Evolutionary conservation across 176 grass and related monocot species (phyloP).

Genomic region (Bolboschoenus planiculmis): DNA sequence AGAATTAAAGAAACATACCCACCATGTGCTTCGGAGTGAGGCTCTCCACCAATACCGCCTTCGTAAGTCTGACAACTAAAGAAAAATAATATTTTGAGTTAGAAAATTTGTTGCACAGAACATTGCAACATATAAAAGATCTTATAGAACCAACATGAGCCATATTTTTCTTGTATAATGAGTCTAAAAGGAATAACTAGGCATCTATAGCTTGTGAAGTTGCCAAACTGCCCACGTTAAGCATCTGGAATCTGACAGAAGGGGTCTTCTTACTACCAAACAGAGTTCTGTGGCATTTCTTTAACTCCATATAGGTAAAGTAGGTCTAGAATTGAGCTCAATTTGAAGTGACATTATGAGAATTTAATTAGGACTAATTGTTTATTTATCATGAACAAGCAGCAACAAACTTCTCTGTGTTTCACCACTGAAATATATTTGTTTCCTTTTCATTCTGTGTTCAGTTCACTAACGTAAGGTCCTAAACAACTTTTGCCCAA

Average conservation of each 20-base stretch:
- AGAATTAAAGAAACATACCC: constrained; percentile 65
- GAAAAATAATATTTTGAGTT: constrained; percentile 16
- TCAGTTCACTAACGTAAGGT: neutral
- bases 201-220: neutral
- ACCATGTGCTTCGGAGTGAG: constrained; percentile 96
- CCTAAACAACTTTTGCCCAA: neutral
- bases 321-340: neutral
- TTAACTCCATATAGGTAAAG: neutral
- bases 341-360: neutral
- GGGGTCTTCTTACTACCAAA: neutral
- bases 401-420: neutral
- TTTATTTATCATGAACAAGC: too few species aligned
- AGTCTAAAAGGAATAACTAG: neutral
- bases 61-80: constrained; percentile 96
- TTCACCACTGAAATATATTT: neutral
- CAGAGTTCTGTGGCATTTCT: neutral
- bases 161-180: neutral
- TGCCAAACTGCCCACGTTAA: neutral
- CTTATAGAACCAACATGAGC: neutral
- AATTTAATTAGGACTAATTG: neutral
- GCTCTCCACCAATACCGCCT: constrained; percentile 94
- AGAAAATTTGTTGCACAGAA: constrained; percentile 18
- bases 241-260: neutral
- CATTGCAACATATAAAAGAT: neutral
- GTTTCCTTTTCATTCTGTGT: neutral